Evolutionary conservation across 1,139 yeast genomes (phyloP).

Genomic region (Suhomyces maxii): DNA sequence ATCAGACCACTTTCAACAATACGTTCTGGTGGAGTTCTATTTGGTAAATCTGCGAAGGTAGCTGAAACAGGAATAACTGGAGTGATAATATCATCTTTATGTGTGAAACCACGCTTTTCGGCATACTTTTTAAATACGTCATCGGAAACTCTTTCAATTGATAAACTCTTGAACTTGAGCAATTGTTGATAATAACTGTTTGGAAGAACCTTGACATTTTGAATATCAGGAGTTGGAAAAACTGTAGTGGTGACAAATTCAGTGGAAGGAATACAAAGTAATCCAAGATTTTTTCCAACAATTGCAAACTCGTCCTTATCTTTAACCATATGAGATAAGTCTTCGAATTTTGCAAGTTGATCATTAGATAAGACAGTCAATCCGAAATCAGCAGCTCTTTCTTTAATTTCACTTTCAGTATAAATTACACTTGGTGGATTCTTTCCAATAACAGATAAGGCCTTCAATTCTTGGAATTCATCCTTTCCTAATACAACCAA

Average conservation of each 20-base stretch:
- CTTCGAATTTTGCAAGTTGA: slow-evolving; percentile 28
- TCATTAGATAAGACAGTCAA: slow-evolving; percentile 44
- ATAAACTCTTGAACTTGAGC: slow-evolving; percentile 42
- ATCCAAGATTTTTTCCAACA: slow-evolving; percentile 45
- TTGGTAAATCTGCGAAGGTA: slow-evolving; percentile 9
- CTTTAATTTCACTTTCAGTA: slow-evolving; percentile 20
- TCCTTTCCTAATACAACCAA: slow-evolving; percentile 28
- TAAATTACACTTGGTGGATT: slow-evolving; percentile 15
- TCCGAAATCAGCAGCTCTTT: slow-evolving; percentile 29
- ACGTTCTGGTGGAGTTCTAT: slow-evolving; percentile 12
- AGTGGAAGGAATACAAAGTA: slow-evolving; percentile 54
- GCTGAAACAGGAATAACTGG: slow-evolving; percentile 16
- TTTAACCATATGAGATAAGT: slow-evolving; percentile 15
- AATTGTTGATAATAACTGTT: slow-evolving; percentile 61
- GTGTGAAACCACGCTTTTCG: slow-evolving; percentile 48
- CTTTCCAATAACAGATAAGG: slow-evolving; percentile 12
- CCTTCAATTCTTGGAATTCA: slow-evolving; percentile 32
- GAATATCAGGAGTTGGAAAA: slow-evolving; percentile 54
- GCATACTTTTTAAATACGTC: slow-evolving; percentile 48
- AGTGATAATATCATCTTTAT: slow-evolving; percentile 22
- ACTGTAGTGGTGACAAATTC: slow-evolving; percentile 62
- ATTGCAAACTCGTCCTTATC: slow-evolving; percentile 22
- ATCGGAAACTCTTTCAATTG: slow-evolving; percentile 47
- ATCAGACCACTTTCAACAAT: slow-evolving; percentile 2
- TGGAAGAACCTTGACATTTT: slow-evolving; percentile 63